A percentile compares a stretch with the other conserved stretches of the same genome.
Conservation (phyloP, 768 basidiomycete genomes). For the Astraeus odoratus region DNA sequence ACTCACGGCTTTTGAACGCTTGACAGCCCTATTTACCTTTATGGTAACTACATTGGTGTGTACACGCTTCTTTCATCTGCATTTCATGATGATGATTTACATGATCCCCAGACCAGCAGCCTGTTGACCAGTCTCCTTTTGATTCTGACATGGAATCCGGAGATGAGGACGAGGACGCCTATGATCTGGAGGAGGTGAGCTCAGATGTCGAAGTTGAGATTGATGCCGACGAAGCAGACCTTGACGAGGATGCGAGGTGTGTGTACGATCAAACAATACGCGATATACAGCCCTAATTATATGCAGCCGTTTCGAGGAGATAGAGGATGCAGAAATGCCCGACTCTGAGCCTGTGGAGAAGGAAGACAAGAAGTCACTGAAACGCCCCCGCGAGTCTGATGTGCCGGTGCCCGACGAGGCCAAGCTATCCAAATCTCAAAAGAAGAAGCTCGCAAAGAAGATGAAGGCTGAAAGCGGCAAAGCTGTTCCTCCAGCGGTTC, state of each 20-base stretch:
- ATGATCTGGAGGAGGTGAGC: conserved; percentile 67
- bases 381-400: conserved; percentile 64
- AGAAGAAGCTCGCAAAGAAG: conserved; percentile 65
- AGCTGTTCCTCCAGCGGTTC: conserved; percentile 27
- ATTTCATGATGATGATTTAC: not conserved
- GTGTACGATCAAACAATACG: conserved; percentile 20
- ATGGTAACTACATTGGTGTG: conserved; percentile 81
- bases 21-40: conserved; percentile 62
- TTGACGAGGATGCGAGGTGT: conserved; percentile 34
- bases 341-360: conserved; percentile 20
- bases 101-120: conserved; percentile 42
- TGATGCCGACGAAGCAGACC: conserved; percentile 53
- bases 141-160: conserved; percentile 44
- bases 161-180: conserved; percentile 42
- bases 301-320: conserved; percentile 64
- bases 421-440: conserved; percentile 45
- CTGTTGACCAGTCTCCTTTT: conserved; percentile 42
- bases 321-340: conserved; percentile 28
- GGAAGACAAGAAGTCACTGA: conserved; percentile 27
- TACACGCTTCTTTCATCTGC: not conserved
- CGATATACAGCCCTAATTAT: not conserved
- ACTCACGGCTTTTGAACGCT: conserved; percentile 9
- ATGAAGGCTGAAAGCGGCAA: conserved; percentile 54
- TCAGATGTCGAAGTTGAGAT: conserved; percentile 82
- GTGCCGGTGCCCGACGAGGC: conserved; percentile 34